Percentiles rank a stretch among this genome's conserved stretches.
phyloP scores from a whole-genome alignment of 441 rosid genomes.

The Biscutella auriculata region DNA sequence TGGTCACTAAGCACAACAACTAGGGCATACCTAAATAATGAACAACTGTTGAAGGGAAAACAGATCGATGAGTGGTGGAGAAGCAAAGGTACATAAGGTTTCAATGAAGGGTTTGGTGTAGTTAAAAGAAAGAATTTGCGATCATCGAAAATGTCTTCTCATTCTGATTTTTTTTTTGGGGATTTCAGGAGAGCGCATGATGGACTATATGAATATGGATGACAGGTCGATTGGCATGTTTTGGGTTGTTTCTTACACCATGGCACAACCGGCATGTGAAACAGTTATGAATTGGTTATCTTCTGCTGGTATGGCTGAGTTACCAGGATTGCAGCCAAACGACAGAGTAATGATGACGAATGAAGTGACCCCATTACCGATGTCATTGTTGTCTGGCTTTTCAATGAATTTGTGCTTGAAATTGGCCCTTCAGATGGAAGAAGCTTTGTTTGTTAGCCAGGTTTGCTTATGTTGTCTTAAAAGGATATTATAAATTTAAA shows the following conservation, averaged over 20 bases:
- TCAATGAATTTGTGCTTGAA: slow-evolving; percentile 78
- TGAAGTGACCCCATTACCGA: slow-evolving; percentile 93
- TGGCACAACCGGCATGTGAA: slow-evolving; percentile 94
- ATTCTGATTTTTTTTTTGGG: slow-evolving; percentile 15
- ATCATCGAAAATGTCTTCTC: neutral
- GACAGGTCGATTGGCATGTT: slow-evolving; percentile 94
- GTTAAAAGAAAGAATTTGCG: neutral
- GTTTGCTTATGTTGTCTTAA: slow-evolving; percentile 29
- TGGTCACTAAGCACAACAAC: slow-evolving; percentile 87
- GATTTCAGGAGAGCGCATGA: slow-evolving; percentile 72
- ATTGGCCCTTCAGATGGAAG: slow-evolving; percentile 78
- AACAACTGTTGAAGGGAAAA: slow-evolving; percentile 88
- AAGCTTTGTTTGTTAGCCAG: slow-evolving; percentile 74
- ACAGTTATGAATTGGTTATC: slow-evolving; percentile 72
- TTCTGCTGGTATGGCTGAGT: slow-evolving; percentile 68
- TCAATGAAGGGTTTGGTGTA: no score
- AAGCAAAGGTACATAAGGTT: slow-evolving; percentile 53
- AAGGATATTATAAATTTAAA: slow-evolving; percentile 3
- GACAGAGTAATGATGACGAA: slow-evolving; percentile 74
- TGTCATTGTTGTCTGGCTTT: slow-evolving; percentile 84
- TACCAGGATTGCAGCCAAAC: slow-evolving; percentile 55
- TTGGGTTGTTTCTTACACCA: slow-evolving; percentile 96
- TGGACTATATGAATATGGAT: slow-evolving; percentile 97
- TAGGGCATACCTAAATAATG: slow-evolving; percentile 76
- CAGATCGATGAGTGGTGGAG: slow-evolving; percentile 99